Conservation (phyloP, 83 land plant genomes). For the Picea abies region DNA sequence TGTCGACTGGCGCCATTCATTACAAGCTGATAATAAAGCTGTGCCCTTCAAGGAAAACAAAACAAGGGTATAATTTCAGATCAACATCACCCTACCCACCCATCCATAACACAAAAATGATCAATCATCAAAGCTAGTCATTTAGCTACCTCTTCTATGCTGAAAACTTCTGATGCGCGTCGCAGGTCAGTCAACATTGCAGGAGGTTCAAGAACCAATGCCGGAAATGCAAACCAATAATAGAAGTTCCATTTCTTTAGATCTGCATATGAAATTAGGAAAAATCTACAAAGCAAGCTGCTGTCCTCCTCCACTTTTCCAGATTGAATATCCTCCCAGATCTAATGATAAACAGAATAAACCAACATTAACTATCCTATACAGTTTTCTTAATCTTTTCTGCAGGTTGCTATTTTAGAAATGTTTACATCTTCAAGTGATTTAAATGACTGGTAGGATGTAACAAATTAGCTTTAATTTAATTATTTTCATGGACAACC, state of each 20-base stretch:
- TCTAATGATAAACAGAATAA: constrained; percentile 38
- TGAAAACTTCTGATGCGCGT: constrained; percentile 73
- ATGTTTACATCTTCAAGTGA: neutral
- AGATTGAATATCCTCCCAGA: constrained; percentile 88
- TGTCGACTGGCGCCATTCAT: constrained; percentile 76
- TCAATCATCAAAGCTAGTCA: neutral
- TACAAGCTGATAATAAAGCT: constrained; percentile 75
- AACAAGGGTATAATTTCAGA: constrained; percentile 15
- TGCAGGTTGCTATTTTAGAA: neutral
- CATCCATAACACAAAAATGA: neutral
- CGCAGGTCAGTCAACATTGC: constrained; percentile 52
- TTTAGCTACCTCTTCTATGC: constrained; percentile 73
- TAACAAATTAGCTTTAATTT: neutral
- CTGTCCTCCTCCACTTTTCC: constrained; percentile 82
- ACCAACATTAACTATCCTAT: neutral
- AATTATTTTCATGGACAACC: neutral
- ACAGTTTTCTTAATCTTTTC: neutral
- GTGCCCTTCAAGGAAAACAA: constrained; percentile 53
- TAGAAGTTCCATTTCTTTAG: constrained; percentile 91
- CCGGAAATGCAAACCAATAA: constrained; percentile 98
- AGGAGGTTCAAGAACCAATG: constrained; percentile 82
- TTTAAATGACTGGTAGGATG: neutral
- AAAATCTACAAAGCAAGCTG: constrained; percentile 73
- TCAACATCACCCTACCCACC: neutral
- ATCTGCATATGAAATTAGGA: constrained; percentile 94